Evolutionary conservation across 2,329 filamentous ascomycete species (phyloP).

Genomic region (Apiospora arundinis): DNA sequence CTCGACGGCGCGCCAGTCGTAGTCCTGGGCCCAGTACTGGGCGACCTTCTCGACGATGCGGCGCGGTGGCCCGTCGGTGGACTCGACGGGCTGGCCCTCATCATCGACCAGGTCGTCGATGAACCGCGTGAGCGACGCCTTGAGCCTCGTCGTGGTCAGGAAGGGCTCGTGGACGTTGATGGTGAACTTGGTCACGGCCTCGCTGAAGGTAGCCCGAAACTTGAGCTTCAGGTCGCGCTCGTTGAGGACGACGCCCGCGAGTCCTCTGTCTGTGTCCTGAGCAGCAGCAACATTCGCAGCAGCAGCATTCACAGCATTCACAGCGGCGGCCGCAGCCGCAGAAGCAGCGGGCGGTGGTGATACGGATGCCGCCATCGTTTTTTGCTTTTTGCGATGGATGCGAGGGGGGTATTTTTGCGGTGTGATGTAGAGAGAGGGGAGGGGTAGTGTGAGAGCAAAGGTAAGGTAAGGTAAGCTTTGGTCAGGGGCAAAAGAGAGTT

Average conservation of each 20-base stretch:
- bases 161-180: slow-evolving; percentile 21
- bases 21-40: slow-evolving; percentile 20
- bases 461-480: not conserved
- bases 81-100: slow-evolving; percentile 2
- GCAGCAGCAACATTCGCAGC: not conserved
- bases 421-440: not conserved
- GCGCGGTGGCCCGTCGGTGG: slow-evolving; percentile 17
- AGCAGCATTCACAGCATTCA: not conserved
- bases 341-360: not conserved
- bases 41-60: slow-evolving; percentile 20
- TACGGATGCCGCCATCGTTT: not conserved
- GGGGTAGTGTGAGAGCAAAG: not conserved
- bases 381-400: not conserved
- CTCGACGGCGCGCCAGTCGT: slow-evolving; percentile 25
- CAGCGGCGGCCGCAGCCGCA: not conserved
- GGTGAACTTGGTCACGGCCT: slow-evolving; percentile 16
- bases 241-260: slow-evolving; percentile 7
- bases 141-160: slow-evolving; percentile 9
- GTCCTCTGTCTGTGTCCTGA: not conserved
- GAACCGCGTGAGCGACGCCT: slow-evolving; percentile 21
- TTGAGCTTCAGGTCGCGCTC: slow-evolving; percentile 19
- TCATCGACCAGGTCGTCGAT: slow-evolving; percentile 14
- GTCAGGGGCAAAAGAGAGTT: not conserved
- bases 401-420: not conserved
- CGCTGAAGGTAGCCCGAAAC: slow-evolving; percentile 22